These are phyloP conservation scores for Phytophthora multivora DNA, from an alignment of 352 stramenopile species.

Conservation along the genomic window DNA sequence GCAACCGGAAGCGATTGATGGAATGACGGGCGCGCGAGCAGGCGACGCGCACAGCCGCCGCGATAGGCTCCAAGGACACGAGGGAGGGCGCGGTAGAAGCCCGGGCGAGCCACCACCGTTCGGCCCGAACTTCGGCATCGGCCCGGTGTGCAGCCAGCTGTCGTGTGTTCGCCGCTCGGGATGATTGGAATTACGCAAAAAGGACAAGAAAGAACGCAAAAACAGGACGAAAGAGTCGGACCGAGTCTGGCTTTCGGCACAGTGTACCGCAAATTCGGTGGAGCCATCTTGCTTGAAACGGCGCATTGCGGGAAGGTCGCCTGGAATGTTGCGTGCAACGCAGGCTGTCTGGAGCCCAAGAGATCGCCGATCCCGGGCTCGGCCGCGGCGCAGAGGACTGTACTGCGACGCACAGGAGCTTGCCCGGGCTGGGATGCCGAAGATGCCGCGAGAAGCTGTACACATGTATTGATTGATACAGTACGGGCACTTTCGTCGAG, in stretches of 20 bases:
- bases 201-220: background rate
- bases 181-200: slow-evolving; percentile 8
- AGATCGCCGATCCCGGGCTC: slow-evolving; percentile 23
- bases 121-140: too few species aligned
- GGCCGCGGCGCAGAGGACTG: slow-evolving; percentile 1
- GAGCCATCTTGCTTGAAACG: background rate
- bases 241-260: slow-evolving; percentile 2
- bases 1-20: slow-evolving; percentile 35
- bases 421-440: slow-evolving; percentile 4
- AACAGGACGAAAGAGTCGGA: background rate
- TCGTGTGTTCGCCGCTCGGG: slow-evolving; percentile 11
- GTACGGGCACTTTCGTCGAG: background rate
- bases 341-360: background rate
- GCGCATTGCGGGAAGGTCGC: background rate
- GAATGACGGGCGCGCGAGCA: slow-evolving; percentile 25
- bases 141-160: background rate
- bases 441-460: too few species aligned
- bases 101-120: background rate
- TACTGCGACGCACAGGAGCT: slow-evolving; percentile 7
- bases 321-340: background rate
- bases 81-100: slow-evolving; percentile 17
- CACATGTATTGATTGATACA: too few species aligned
- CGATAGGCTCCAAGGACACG: slow-evolving; percentile 15
- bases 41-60: slow-evolving; percentile 10
- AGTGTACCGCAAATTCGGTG: slow-evolving; percentile 11